Evolutionary conservation across 805 yeast genomes (phyloP).

Genomic region (Vanderwaltozyma yarrowii): DNA sequence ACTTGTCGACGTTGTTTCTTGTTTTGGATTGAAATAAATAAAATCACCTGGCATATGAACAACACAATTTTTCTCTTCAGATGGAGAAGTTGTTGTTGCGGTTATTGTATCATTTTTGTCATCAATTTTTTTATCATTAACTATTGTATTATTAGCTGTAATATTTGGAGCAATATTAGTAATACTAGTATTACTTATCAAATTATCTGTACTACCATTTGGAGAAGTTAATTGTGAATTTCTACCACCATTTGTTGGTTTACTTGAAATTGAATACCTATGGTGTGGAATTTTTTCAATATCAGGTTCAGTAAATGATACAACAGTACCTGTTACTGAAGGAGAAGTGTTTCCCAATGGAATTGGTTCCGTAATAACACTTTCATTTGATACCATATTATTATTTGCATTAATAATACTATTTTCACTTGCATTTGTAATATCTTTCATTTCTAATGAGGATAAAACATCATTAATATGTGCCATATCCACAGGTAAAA

Average conservation of each 20-base stretch:
- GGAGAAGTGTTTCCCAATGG: not conserved
- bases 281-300: constrained; percentile 34
- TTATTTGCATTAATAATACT: not conserved
- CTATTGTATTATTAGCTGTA: not conserved
- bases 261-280: constrained; percentile 48
- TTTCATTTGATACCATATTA: not conserved
- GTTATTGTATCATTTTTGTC: not conserved
- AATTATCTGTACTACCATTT: constrained; percentile 4
- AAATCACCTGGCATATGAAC: constrained; percentile 31
- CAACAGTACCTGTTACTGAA: constrained; percentile 1
- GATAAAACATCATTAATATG: not conserved
- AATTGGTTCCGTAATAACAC: not conserved
- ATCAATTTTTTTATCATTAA: not conserved
- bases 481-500: not conserved
- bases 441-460: not conserved
- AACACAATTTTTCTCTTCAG: constrained; percentile 22
- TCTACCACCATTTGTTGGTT: constrained; percentile 29
- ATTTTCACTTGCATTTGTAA: not conserved
- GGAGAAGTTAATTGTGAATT: constrained; percentile 11
- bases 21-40: constrained; percentile 17
- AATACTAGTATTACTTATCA: not conserved
- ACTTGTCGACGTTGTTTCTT: constrained; percentile 7
- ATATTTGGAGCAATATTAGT: not conserved
- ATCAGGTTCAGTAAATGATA: constrained; percentile 3
- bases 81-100: too few species aligned